Evolutionary conservation across 2,329 filamentous ascomycete species (phyloP), one percentile per base, ranked within the genome.

Genomic region (Penicillium sclerotigenum): DNA sequence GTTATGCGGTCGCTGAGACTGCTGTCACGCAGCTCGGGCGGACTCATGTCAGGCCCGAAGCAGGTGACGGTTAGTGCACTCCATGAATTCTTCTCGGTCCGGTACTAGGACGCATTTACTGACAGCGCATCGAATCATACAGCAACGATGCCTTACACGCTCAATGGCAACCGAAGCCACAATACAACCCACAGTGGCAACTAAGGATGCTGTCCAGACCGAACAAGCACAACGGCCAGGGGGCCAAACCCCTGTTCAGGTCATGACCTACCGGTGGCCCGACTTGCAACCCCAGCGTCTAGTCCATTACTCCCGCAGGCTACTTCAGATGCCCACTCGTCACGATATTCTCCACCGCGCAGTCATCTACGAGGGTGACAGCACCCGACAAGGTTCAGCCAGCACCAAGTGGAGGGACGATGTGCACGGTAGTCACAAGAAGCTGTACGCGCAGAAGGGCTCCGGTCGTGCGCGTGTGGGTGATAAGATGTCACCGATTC

Each of bases 261-360:
- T 93, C 59, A 97, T 93, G 52, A 84, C 97, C 75, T 91, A 96
- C 83, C 80, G 81, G 71, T 99, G 97, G 79, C 94, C 94, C 34
- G 84, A 86, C 11, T 86, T 97, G 76, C 91, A 97, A 75, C 94
- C 94, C 24, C 79, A 86, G 47, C 81, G 85, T 48, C 88, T 95
- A 73, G 85, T 90, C 71, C 77, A 84, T 67, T 97, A 92, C 80
- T 87, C 89, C 38, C 80, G 86, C 58, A 88, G 89, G 68, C 91
- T 97, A 75, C 88, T 99, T 42, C 80, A 89, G 70, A 84, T 97
- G 33, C 94, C 94, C 3, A 82, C 96, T 45, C 89, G 94, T 57
- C 87, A 88, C 72, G 94, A 99, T 74, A 86, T 99, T 62, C 86
- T 99, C 52, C 93, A 99, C 78, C 86, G 90, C 62, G 94, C 94